Evolutionary conservation across 2,329 filamentous ascomycete genomes (phyloP), one percentile per base, ranked within the genome.

Genomic region (Teratosphaeria epicoccoides): DNA sequence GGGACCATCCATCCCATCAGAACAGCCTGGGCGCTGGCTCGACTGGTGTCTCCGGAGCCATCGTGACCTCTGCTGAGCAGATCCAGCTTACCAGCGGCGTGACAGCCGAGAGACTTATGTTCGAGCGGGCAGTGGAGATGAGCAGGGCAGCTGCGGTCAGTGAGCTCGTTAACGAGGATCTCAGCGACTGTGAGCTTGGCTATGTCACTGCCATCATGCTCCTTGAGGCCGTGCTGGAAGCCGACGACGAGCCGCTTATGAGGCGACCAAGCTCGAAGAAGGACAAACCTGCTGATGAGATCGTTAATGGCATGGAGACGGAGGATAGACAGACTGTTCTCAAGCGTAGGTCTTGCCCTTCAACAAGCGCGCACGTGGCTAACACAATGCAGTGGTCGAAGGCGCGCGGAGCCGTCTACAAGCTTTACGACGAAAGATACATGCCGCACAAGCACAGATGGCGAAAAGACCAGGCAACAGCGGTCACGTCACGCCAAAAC

Each of bases 81-180:
- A 88, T 96, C 24, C 80, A 86, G 46, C 77, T 98, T 24, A 95
- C 87, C 12, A 82, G 87, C 2, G 93, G 91, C 1, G 83, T 96
- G 51, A 96, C 89, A 22, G 93, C 93, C 0, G 93, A 97, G 72
- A 95, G 90, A 70, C 76, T 98, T 45, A 96, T 98, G 89, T 98
- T 96, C 66, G 93, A 98, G 61, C 87, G 93, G 46, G 93, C 93
- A 0, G 74, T 97, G 22, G 93, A 98, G 68, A 97, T 98, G 93
- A 96, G 89, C 67, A 83, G 89, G 49, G 83, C 87, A 3, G 91
- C 93, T 6, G 93, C 93, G 6, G 93, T 97, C 64, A 94, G 95
- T 61, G 93, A 98, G 71, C 86, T 98, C 47, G 88, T 93, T 1
- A 89, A 91, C 52, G 87, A 93, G 56, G 90, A 97, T 67, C 74